Base-by-base conservation (phyloP, 179 eudicot genomes). In the Silene coronaria region DNA sequence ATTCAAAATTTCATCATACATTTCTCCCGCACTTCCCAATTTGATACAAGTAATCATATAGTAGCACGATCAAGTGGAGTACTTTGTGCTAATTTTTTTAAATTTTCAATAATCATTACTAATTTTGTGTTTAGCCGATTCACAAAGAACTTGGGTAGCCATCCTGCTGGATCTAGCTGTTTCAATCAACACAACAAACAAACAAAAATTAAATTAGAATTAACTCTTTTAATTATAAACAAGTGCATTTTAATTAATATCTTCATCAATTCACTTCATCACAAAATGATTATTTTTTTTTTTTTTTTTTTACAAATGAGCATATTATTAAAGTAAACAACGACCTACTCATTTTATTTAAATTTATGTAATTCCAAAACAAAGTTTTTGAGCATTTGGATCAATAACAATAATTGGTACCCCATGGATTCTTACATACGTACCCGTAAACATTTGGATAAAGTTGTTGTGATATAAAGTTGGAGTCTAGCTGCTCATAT, bases 91-190 rank as follows among this genome's bases (percentile, higher is more conserved):
- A 88, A 76, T 74, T 89, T 91, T 81, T 89, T 89, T 34, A 93
- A 91, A 83, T 93, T 93, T 84, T 89, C 89, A 76, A 93, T 88
- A 73, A 93, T 93, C 98, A 93, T 93, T 8, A 89, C 98, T 71
- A 91, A 78, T 79, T 87, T 93, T 30, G 98, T 93, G 78, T 87
- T 93, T 66, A 92, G 85, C n/a, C 97, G 87, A 84, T 92, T 92
- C 76, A 91, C 98, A 77, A 93, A 93, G 89, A 87, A 91, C 84
- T 91, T 92, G 4, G 97, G 97, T 60, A 92, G 81, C 97, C 98
- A 93, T 68, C 98, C 98, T 77, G 97, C 98, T 79, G 97, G 98
- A 84, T 93, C 97, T 86, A 93, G 86, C 98, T 93, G 95, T 38
- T 38, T 38, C 24, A 67, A 45, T 45, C 21, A 61, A 42, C 23